Evolutionary conservation across 306 rosid species (phyloP).

Genomic region (Gynostemma pentaphyllum): DNA sequence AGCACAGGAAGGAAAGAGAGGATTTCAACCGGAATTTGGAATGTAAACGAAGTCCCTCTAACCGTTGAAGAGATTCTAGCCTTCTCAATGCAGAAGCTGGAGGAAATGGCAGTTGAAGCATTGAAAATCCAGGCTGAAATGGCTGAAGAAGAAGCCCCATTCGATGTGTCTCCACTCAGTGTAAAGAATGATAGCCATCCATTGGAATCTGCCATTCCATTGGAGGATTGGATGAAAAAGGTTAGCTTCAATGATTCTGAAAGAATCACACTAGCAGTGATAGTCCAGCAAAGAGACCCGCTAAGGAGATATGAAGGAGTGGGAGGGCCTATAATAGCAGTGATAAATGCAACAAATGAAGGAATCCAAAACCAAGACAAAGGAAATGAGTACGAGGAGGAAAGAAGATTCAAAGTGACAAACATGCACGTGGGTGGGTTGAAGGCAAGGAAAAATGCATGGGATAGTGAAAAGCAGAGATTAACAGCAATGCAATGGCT

Average conservation of each 20-base stretch:
- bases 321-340: slow-evolving; percentile 69
- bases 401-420: slow-evolving; percentile 40
- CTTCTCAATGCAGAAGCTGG: slow-evolving; percentile 61
- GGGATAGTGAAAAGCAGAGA: slow-evolving; percentile 70
- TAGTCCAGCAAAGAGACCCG: slow-evolving; percentile 70
- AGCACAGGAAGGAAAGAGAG: slow-evolving; percentile 68
- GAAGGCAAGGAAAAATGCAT: slow-evolving; percentile 44
- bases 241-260: slow-evolving; percentile 13
- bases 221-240: slow-evolving; percentile 58
- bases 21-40: slow-evolving; percentile 78
- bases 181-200: slow-evolving; percentile 29
- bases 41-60: slow-evolving; percentile 46
- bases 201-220: slow-evolving; percentile 44
- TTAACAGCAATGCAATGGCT: slow-evolving; percentile 92
- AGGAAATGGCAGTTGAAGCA: slow-evolving; percentile 69
- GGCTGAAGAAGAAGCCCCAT: slow-evolving; percentile 89
- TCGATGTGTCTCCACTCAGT: slow-evolving; percentile 51
- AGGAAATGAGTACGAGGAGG: slow-evolving; percentile 26
- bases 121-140: slow-evolving; percentile 70
- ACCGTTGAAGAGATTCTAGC: slow-evolving; percentile 55
- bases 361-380: neutral
- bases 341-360: slow-evolving; percentile 35
- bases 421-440: slow-evolving; percentile 81
- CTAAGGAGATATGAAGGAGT: slow-evolving; percentile 64
- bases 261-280: slow-evolving; percentile 38